These are phyloP conservation scores for Neohortaea acidophila DNA, from an alignment of 495 filamentous ascomycete species.

Conservation along the genomic window DNA sequence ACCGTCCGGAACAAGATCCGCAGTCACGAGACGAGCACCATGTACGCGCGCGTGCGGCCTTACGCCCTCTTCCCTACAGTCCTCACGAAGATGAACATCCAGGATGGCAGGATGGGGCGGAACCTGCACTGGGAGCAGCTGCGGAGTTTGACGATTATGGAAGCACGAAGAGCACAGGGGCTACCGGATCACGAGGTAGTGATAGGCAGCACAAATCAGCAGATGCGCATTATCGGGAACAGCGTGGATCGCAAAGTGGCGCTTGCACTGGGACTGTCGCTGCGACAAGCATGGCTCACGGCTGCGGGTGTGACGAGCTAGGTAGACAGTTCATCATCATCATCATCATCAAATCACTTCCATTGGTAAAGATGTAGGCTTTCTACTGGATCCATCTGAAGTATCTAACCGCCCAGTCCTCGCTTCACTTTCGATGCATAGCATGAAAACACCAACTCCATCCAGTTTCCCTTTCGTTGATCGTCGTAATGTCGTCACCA, in stretches of 20 bases:
- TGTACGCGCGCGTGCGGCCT: constrained; percentile 40
- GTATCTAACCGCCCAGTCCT: too few species aligned
- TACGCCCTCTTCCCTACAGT: constrained; percentile 41
- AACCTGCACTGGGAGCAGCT: constrained; percentile 47
- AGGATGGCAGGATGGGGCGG: constrained; percentile 33
- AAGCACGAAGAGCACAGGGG: constrained; percentile 49
- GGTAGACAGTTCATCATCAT: too few species aligned
- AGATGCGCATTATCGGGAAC: constrained; percentile 54
- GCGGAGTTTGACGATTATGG: constrained; percentile 42
- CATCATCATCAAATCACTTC: too few species aligned
- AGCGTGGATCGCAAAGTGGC: constrained; percentile 51
- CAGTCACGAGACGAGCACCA: constrained; percentile 12
- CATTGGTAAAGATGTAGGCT: too few species aligned
- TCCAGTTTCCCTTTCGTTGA: too few species aligned
- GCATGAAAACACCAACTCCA: too few species aligned
- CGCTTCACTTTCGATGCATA: too few species aligned
- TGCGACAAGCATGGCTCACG: constrained; percentile 49
- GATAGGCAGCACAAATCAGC: constrained; percentile 35
- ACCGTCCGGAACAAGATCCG: too few species aligned
- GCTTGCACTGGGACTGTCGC: constrained; percentile 42
- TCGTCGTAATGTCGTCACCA: too few species aligned
- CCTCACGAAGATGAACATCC: constrained; percentile 31
- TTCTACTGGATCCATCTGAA: too few species aligned
- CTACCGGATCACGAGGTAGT: constrained; percentile 53
- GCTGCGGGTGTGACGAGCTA: too few species aligned